Base-by-base conservation (phyloP, 371 early-diverging fungal species). In the Saksenaea oblongispora region DNA sequence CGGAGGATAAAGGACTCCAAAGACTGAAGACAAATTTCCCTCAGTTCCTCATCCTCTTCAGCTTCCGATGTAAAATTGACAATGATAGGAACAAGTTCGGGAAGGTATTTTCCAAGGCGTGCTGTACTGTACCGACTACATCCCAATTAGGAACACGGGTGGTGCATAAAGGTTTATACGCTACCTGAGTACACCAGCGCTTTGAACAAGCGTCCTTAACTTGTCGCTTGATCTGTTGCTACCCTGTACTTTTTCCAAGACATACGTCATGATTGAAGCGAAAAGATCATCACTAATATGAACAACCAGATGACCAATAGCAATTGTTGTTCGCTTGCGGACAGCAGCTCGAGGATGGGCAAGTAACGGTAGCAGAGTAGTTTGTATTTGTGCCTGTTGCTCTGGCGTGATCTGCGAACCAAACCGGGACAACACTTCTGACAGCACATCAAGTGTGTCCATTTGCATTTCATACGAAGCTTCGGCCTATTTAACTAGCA, bases 11-110 rank as follows among this genome's bases (percentile, higher is more conserved):
- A 89, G 0, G 94, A 86, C 66, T 96, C 96, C 41, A 95, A 67
- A 5, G 95, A 84, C 72, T 94, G 91, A 26, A 97, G 78, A 58
- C 93, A 92, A 14, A 90, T 86, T 72, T 95, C 95, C 10, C 94
- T 87, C 59, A 93, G 75, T 65, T 95, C 96, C 64, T 93, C 93
- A 64, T 95, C 93, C 31, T 87, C 73, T 15, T 88, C 91, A 35
- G 88, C 77, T 15, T 80, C 70, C 0, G 59, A 26, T 7, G 84
- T 73, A 65, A 84, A 85, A 24, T 79, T 61, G 10, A 90, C 74
- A 39, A 94, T 84, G 14, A 83, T 75, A 3, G 93, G 89, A 4
- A 93, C 69, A n/a, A 93, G 65, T n/a, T 74, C 65, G 1, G 82
- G 65, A 8, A 97, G 68, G 73, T 91, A 84, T 37, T 85, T 84